A percentile compares a stretch with the other conserved stretches of the same genome.
phyloP scores from a whole-genome alignment of 2,329 filamentous ascomycete species.

The Xylariales sp. region DNA sequence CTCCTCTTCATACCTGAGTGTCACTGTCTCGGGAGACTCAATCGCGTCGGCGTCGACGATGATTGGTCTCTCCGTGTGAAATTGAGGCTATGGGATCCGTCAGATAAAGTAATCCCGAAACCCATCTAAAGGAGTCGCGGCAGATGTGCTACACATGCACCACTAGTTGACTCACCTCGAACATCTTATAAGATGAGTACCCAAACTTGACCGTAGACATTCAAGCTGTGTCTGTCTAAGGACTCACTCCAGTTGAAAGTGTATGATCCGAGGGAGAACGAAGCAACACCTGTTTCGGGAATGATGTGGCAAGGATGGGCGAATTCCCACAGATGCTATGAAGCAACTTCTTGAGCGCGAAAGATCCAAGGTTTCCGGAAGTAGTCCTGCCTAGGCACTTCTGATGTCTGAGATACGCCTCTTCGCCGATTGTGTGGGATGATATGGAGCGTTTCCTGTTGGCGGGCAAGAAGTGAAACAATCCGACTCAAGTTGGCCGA shows the following conservation, averaged over 20 bases:
- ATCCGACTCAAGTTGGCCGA: conserved; percentile 8
- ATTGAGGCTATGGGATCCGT: conserved; percentile 39
- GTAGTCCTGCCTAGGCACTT: not conserved
- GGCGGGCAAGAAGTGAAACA: conserved; percentile 12
- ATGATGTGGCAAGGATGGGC: conserved; percentile 20
- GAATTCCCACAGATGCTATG: not conserved
- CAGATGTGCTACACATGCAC: not conserved
- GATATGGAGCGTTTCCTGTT: no score
- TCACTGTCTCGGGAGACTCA: conserved; percentile 53
- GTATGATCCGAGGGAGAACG: conserved; percentile 26
- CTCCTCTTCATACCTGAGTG: conserved; percentile 53
- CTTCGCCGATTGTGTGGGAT: no score
- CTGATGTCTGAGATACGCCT: not conserved
- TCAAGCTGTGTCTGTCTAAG: conserved; percentile 45
- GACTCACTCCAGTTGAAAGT: no score
- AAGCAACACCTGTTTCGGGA: conserved; percentile 33
- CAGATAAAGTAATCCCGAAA: no score
- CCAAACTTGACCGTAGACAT: conserved; percentile 57
- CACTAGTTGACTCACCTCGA: conserved; percentile 47
- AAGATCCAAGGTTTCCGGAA: not conserved
- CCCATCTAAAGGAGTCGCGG: no score
- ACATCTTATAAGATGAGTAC: conserved; percentile 52
- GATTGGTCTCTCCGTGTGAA: conserved; percentile 50
- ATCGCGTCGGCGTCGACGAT: conserved; percentile 55
- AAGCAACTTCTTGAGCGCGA: not conserved